Evolutionary conservation across 495 filamentous ascomycete genomes (phyloP).

Genomic region (Neurospora sp.): DNA sequence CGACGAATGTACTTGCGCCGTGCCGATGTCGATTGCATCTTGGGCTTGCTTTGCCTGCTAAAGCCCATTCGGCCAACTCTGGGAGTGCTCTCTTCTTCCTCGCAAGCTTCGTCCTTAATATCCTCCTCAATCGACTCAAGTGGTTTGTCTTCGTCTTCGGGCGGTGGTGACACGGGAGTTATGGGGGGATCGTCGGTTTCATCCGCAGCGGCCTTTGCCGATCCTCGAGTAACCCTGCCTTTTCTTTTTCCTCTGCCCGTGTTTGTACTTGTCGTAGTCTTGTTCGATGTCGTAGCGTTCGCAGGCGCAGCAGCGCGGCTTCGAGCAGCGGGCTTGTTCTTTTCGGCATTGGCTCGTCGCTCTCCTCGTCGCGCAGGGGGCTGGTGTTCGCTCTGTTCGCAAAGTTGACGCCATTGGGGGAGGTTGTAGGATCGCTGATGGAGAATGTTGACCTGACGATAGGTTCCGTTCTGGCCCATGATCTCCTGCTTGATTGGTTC

Average conservation of each 20-base stretch:
- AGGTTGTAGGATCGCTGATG: constrained; percentile 93
- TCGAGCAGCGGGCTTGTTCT: constrained; percentile 30
- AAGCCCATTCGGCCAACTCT: constrained; percentile 30
- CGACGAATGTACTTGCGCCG: constrained; percentile 73
- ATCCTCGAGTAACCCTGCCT: constrained; percentile 15
- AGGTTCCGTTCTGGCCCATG: constrained; percentile 84
- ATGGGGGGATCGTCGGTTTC: constrained; percentile 29
- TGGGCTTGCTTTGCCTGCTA: constrained; percentile 33
- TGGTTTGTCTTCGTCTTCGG: constrained; percentile 27
- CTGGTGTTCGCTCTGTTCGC: constrained; percentile 88
- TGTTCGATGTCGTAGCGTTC: constrained; percentile 8
- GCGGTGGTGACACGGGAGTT: constrained; percentile 43
- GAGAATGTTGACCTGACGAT: constrained; percentile 91
- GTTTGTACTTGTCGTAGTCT: constrained; percentile 4
- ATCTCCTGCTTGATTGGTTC: constrained; percentile 98
- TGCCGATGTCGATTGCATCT: constrained; percentile 46
- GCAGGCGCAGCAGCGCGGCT: constrained; percentile 20
- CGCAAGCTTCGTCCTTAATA: constrained; percentile 34
- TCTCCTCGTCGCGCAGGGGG: constrained; percentile 92
- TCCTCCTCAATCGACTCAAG: constrained; percentile 38
- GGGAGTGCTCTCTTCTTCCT: constrained; percentile 28
- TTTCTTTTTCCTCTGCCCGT: constrained; percentile 25
- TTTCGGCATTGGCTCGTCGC: constrained; percentile 65
- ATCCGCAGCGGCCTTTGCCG: constrained; percentile 18
- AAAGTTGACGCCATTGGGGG: constrained; percentile 87